Base-by-base conservation (phyloP, 768 basidiomycete genomes). In the Mycena filopes region DNA sequence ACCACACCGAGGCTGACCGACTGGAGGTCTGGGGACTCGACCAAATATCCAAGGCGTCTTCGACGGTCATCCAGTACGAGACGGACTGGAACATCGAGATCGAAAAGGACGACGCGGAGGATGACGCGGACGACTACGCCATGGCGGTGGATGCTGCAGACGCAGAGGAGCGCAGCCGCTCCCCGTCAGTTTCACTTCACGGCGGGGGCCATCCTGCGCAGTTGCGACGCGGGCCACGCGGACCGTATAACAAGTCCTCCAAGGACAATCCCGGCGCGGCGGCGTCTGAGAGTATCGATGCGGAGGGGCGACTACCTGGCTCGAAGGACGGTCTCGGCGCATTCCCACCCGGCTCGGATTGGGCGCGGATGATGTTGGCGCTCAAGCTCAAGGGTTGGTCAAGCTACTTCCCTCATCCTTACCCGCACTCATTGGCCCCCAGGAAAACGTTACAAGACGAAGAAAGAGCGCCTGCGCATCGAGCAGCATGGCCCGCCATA, bases 31-130 rank as follows among this genome's bases (percentile, higher is more conserved):
- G 87, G 86, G 91, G 86, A 1, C 79, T 91, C 16, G 91, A 94
- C 9, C 90, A 91, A 67, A 92, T 94, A 70, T 73, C 84, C 48
- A 89, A 88, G 67, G 90, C 89, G 0, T 82, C 91, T 2, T 79
- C 86, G 0, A 90, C 87, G 18, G 92, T 93, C 43, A 92, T 93
- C 61, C 91, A 93, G 60, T 90, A 89, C 73, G 92, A 93, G 78
- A 87, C 89, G 1, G 90, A 93, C 73, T 93, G 92, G 92, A 93
- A 91, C 69, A 89, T 93, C 61, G 92, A 94, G 55, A 80, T 91
- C 11, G 92, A 92, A 71, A 85, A 84, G 38, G 91, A 91, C 42
- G 90, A 81, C 3, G 40, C 79, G 63, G 78, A 75, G 11, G 74
- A 81, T 42, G 80, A 82, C 1, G 80, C 87, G 62, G 84, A 85